Evolutionary conservation across 2,329 filamentous ascomycete species (phyloP), one percentile per base, ranked within the genome.

Genomic region (Penicillium sp.): DNA sequence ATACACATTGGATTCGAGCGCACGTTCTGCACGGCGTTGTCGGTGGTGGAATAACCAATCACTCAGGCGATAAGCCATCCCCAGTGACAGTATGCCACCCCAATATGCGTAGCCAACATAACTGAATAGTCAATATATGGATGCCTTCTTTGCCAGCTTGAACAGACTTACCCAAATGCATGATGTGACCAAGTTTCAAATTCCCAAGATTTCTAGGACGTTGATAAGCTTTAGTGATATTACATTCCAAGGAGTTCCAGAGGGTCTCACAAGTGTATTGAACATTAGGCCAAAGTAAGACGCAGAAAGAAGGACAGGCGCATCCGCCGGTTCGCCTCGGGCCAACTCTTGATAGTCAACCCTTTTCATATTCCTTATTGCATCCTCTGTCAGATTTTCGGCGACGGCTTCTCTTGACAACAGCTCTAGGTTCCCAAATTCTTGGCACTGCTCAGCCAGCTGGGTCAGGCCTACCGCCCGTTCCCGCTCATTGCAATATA

Each of bases 91-190:
- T 2, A 78, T 68, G 4, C 56, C 55, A 1, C 67, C 71, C 78
- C 78, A 80, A 59, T 77, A 80, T 1, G 66, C 69, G 53, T 77
- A 77, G 0, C 73, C 68, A 10, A 66, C 50, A 57, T 68, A 70
- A 19, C 55, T 62, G 13, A 12, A 44, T 21, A 13, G 38, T 60
- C 36, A 61, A 25, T 53, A 4, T 27, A 23, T 15, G 15, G 6
- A 29, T 23, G 6, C 31, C 19, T 5, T 35, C 6, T 21, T 27
- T 27, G 4, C 6, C 39, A n/a, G 4, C 13, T 23, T 12, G 8
- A 21, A 25, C 19, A 41, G 13, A 51, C 72, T 52, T 66, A 78
- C 75, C 75, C 72, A 57, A 72, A 77, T 60, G 67, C 64, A 62
- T 71, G 67, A 61, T 77, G 73, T 2, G 68, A 68, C 69, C 74